Evolutionary conservation across 164 flowering plant species (phyloP).

Genomic region (Amborella trichopoda): DNA sequence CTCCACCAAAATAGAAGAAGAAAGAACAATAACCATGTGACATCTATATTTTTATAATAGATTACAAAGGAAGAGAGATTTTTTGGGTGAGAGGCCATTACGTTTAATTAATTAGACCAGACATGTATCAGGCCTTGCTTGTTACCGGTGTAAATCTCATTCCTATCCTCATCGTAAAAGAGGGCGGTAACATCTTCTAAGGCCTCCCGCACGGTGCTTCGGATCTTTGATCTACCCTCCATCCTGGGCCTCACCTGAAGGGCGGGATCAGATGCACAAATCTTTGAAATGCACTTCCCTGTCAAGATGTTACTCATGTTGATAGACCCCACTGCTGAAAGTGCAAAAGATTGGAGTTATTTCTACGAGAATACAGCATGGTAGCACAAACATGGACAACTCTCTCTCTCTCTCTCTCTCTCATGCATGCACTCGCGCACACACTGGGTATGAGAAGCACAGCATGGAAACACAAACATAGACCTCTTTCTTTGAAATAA

Average conservation of each 20-base stretch:
- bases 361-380: background rate
- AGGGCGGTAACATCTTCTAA: slow-evolving; percentile 23
- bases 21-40: too few relatives aligned
- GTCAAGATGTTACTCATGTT: slow-evolving; percentile 29
- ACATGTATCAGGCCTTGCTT: slow-evolving; percentile 21
- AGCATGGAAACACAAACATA: too few relatives aligned
- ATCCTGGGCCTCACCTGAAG: slow-evolving; percentile 8
- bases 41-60: too few relatives aligned
- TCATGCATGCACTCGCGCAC: too few relatives aligned
- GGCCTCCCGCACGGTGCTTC: slow-evolving; percentile 17
- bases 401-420: too few relatives aligned
- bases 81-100: too few relatives aligned
- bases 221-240: slow-evolving; percentile 4
- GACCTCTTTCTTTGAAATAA: too few relatives aligned
- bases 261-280: slow-evolving; percentile 8
- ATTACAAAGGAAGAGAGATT: too few relatives aligned
- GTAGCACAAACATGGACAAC: too few relatives aligned
- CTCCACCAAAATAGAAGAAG: too few relatives aligned
- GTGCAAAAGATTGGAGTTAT: slow-evolving; percentile 2
- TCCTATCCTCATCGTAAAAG: slow-evolving; percentile 21
- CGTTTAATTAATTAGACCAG: slow-evolving; percentile 17
- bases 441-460: too few relatives aligned
- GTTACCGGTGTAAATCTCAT: slow-evolving; percentile 24
- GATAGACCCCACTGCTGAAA: slow-evolving; percentile 21
- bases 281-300: slow-evolving; percentile 24